A percentile compares a stretch with the other conserved stretches of the same genome.
These are phyloP conservation scores for Tritrichomonas musculus DNA, from an alignment of 208 protist genomes.

Conservation along the genomic window DNA sequence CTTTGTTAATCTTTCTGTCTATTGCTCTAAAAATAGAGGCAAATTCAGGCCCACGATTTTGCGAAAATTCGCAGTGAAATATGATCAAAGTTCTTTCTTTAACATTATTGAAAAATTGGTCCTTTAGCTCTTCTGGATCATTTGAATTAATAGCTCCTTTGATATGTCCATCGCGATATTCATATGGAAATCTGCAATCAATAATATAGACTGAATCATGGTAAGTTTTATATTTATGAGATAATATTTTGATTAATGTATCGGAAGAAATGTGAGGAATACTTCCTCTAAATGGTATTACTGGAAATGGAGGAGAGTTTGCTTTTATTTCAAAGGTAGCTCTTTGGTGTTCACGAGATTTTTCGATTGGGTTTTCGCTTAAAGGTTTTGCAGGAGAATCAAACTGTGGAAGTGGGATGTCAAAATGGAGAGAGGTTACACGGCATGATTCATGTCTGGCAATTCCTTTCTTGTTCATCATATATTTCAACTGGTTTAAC, in stretches of 20 bases:
- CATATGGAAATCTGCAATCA: neutral
- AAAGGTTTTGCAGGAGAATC: too few relatives aligned
- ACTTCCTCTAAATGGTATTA: neutral
- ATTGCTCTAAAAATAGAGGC: neutral
- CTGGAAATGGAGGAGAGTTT: neutral
- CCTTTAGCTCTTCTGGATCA: neutral
- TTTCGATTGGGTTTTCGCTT: too few relatives aligned
- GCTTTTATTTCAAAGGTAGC: too few relatives aligned
- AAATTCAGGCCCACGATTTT: neutral
- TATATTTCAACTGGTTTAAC: too few relatives aligned
- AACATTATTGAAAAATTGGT: neutral
- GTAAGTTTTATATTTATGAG: neutral
- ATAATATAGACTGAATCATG: neutral
- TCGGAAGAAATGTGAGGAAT: neutral
- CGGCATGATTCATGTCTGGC: too few relatives aligned
- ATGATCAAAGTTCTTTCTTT: neutral
- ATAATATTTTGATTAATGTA: neutral
- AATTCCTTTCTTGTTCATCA: too few relatives aligned
- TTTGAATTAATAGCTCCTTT: neutral
- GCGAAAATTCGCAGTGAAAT: slow-evolving; percentile 26
- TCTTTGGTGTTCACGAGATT: too few relatives aligned
- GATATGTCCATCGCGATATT: neutral
- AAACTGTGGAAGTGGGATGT: too few relatives aligned
- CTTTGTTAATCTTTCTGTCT: neutral
- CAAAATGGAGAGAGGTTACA: too few relatives aligned